Percentiles rank a stretch among this genome's conserved stretches.
These are phyloP conservation scores for Aspergillus bridgeri DNA, from an alignment of 495 filamentous ascomycete genomes.

Conservation along the genomic window DNA sequence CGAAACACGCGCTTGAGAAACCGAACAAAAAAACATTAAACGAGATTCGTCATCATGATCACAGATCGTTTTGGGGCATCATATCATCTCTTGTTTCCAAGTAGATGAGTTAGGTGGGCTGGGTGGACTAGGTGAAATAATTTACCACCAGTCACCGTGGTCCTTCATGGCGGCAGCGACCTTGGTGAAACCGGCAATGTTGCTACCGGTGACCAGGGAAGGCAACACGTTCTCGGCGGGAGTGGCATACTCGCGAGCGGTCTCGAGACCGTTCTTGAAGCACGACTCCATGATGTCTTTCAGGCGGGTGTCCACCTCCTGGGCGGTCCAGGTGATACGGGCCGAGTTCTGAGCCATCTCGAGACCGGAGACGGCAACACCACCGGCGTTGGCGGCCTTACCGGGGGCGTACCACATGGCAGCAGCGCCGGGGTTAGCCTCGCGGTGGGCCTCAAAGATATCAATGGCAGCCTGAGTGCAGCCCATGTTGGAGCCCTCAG, in stretches of 20 bases:
- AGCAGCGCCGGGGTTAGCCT: conserved; percentile 58
- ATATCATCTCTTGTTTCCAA: conserved; percentile 1
- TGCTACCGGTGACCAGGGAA: conserved; percentile 85
- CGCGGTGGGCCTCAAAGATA: conserved; percentile 80
- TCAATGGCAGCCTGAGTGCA: conserved; percentile 95
- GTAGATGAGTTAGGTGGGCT: conserved; percentile 10
- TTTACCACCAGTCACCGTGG: conserved; percentile 94
- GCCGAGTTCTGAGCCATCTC: conserved; percentile 99
- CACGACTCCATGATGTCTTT: conserved; percentile 92
- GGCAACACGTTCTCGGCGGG: conserved; percentile 78
- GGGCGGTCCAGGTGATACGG: conserved; percentile 76
- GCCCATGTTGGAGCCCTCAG: conserved; percentile 98
- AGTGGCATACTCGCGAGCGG: conserved; percentile 82
- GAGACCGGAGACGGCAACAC: conserved; percentile 94
- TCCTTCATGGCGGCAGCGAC: conserved; percentile 92
- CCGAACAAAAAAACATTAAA: conserved; percentile 23
- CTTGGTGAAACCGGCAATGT: conserved; percentile 97
- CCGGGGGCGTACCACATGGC: conserved; percentile 96
- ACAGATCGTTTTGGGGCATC: conserved; percentile 14
- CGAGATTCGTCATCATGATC: conserved; percentile 22
- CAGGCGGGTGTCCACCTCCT: conserved; percentile 90
- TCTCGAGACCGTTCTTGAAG: conserved; percentile 88
- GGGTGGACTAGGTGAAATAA: conserved; percentile 10
- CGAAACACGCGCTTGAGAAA: conserved; percentile 32
- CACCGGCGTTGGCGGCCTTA: conserved; percentile 92